Evolutionary conservation across 805 yeast genomes (phyloP).

Genomic region (Saccharomycopsis fermentans): DNA sequence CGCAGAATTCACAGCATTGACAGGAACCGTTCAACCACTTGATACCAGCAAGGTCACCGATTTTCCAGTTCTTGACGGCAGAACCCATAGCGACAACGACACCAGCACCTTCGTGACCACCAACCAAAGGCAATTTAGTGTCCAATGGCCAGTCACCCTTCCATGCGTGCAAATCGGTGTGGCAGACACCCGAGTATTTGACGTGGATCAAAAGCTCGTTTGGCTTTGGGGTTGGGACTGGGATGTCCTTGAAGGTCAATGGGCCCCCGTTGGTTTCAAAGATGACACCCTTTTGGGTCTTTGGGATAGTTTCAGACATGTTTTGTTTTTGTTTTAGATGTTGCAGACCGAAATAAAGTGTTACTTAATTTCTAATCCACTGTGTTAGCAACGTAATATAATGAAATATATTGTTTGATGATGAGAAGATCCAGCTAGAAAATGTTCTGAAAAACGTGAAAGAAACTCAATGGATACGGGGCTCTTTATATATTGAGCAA

Average conservation of each 20-base stretch:
- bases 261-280: constrained; percentile 59
- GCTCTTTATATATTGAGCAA: too few relatives aligned
- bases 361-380: too few relatives aligned
- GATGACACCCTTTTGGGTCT: constrained; percentile 60
- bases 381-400: too few relatives aligned
- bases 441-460: too few relatives aligned
- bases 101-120: constrained; percentile 91
- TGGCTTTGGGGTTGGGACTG: constrained; percentile 71
- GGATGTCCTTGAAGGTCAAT: constrained; percentile 57
- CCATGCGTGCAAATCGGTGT: constrained; percentile 91
- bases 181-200: constrained; percentile 87
- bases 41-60: constrained; percentile 76
- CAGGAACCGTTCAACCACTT: constrained; percentile 81
- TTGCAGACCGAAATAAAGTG: neutral
- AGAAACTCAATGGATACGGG: too few relatives aligned
- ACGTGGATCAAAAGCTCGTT: constrained; percentile 73
- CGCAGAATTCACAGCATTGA: constrained; percentile 67
- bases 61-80: constrained; percentile 56
- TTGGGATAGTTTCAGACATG: constrained; percentile 39
- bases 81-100: constrained; percentile 69
- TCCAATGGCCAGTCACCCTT: constrained; percentile 86
- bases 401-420: too few relatives aligned
- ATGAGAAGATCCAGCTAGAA: too few relatives aligned
- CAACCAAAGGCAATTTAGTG: constrained; percentile 66
- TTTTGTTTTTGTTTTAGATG: neutral